Evolutionary conservation across 106 monocot genomes (phyloP).

Genomic region (Hemerocallis citrina): DNA sequence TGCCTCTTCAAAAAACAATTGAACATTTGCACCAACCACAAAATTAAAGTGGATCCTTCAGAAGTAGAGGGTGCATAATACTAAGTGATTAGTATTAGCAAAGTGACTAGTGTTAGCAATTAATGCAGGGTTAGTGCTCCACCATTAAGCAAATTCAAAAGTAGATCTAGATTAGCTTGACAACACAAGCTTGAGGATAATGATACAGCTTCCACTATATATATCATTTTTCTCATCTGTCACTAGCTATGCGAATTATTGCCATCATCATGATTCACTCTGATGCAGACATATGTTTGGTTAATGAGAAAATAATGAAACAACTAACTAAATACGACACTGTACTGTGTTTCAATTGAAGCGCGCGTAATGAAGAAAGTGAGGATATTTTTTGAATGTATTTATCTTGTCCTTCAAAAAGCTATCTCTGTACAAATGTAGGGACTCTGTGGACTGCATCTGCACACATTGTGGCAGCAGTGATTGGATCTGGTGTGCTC

Average conservation of each 20-base stretch:
- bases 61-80: neutral
- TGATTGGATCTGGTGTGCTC: constrained; percentile 51
- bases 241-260: no score
- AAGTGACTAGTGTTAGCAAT: no score
- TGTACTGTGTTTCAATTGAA: no score
- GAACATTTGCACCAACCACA: neutral
- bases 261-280: neutral
- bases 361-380: no score
- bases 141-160: neutral
- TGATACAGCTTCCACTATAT: constrained; percentile 1
- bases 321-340: no score
- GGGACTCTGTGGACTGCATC: constrained; percentile 58
- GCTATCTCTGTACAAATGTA: neutral
- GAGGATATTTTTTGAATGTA: no score
- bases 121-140: neutral
- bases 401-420: no score
- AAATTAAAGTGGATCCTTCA: neutral
- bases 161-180: no score
- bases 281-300: neutral
- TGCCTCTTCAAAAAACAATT: neutral
- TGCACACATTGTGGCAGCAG: constrained; percentile 49
- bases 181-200: neutral
- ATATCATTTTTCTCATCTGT: no score
- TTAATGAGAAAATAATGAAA: neutral
- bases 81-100: neutral